Base-by-base conservation (phyloP, 2,329 filamentous ascomycete genomes). In the Bisporella sp. region DNA sequence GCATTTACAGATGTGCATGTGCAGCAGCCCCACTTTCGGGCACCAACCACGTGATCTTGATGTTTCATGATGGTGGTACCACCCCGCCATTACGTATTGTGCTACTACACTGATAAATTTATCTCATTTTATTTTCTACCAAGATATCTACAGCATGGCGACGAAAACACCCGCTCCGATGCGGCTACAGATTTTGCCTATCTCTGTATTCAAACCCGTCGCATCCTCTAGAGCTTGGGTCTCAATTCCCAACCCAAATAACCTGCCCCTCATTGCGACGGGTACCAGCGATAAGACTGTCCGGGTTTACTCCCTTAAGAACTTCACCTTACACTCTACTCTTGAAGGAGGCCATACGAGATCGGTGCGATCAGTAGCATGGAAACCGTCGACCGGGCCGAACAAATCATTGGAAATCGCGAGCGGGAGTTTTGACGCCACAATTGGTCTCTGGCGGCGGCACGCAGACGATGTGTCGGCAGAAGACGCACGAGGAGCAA, bases 361-460 rank as follows among this genome's bases (percentile, higher is more conserved):
- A 50, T 93, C 87, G 60, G 83, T 99, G n/a, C 82, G 93, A 49
- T 82, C 82, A 46, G 82, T 84, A 21, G 84, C 89, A 37, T 99
- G 93, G 93, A 95, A 95, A 69, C 90, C 91, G 0, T 28, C 9
- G 5, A 45, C 13, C 9, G 4, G 9, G 6, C n/a, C n/a, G 6
- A 32, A 13, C 9, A 32, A 8, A 45, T n/a, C 42, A 30, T 84
- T 87, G 50, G 89, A 92, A 42, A 78, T 97, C 12, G 91, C 92
- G 5, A 96, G 91, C 0, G 93, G 89, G 4, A 93, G 87, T 66
- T 99, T 99, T 66, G 93, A 99, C 68, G 85, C 89, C 12, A 95
- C 88, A 1, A 91, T 92, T 2, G 93, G 90, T 7, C 79, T 87
- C 60, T 95, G 84, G 92, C 83, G 79, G 56, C 82, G 78, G 70